Base-by-base conservation (phyloP, 805 yeast genomes). In the Priceomyces haplophilus region DNA sequence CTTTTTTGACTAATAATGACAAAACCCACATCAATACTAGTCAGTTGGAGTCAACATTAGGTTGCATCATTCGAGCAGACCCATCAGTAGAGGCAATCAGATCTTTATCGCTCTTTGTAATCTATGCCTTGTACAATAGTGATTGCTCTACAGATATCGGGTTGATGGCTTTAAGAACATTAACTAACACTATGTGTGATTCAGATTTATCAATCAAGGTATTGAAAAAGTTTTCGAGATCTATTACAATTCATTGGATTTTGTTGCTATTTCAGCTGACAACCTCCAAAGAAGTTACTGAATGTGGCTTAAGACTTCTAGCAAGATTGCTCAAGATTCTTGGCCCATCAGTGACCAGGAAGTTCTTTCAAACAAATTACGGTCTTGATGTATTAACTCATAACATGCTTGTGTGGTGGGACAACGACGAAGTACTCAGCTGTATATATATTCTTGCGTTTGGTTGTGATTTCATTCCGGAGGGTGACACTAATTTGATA, bases 211-310 rank as follows among this genome's bases (percentile, higher is more conserved):
- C 71, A 0, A 54, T 67, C 4, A 69, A 67, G 44, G 62, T 57
- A 35, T 62, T 66, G 57, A 76, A 61, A 56, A 74, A 61, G 51
- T 72, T 61, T 51, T 75, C 71, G 1, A 73, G 80, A 36, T 67
- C 83, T 0, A 68, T 86, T 2, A 76, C 87, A 1, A 70, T 82
- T 4, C 84, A 83, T 53, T 82, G 90, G 85, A 64, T 78, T 2
- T 53, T 85, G 7, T 62, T 85, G 8, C 56, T 85, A 11, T 55
- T 85, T 10, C 62, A 76, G 20, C 59, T 50, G 40, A 31, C 42
- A n/a, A 40, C 50, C 29, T 45, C 70, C 40, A 47, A 67, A 23
- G 55, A 63, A 37, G 73, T 75, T 3, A 65, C 65, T 3, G 54
- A 57, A 21, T 52, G 69, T 45, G 73, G 75, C 0, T 48, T 78